A percentile compares a stretch with the other conserved stretches of the same genome.
Conservation (phyloP, 495 filamentous ascomycete genomes). For the Xylaria intraflava region DNA sequence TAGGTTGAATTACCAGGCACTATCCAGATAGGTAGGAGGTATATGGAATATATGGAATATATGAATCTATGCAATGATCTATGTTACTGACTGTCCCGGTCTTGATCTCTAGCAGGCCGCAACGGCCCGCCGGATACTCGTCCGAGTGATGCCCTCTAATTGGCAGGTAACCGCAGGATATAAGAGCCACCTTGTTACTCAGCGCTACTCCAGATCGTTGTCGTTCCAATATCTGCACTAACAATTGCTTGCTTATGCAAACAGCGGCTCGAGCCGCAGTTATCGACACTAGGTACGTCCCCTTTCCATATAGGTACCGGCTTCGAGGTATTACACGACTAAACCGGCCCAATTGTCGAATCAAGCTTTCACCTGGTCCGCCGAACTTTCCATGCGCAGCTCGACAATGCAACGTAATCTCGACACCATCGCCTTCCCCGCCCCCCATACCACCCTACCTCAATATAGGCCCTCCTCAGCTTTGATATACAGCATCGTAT, state of each 20-base stretch:
- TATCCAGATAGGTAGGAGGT: no score
- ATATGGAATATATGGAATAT: no score
- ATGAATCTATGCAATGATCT: no score
- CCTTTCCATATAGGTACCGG: no score
- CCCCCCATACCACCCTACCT: conserved; percentile 3
- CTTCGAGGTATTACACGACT: no score
- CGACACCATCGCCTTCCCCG: conserved; percentile 6
- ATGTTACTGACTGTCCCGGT: no score
- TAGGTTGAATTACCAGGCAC: no score
- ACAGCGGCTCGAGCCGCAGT: conserved; percentile 13
- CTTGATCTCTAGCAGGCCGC: no score
- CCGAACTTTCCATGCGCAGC: conserved; percentile 9
- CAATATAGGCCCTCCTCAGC: conserved; percentile 1
- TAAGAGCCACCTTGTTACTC: neutral
- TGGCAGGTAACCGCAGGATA: no score
- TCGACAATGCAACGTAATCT: conserved; percentile 12
- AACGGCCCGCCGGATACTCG: no score
- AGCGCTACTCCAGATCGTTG: neutral
- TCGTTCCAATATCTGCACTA: neutral
- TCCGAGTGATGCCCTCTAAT: no score
- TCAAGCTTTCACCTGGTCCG: conserved; percentile 12
- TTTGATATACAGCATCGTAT: conserved; percentile 6
- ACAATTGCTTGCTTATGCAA: conserved; percentile 3
- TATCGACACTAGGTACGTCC: conserved; percentile 3
- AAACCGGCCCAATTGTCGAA: conserved; percentile 5